A percentile compares a stretch with the other conserved stretches of the same genome.
Conservation (phyloP, 139 green algal genomes). For the Haematococcus lacustris region DNA sequence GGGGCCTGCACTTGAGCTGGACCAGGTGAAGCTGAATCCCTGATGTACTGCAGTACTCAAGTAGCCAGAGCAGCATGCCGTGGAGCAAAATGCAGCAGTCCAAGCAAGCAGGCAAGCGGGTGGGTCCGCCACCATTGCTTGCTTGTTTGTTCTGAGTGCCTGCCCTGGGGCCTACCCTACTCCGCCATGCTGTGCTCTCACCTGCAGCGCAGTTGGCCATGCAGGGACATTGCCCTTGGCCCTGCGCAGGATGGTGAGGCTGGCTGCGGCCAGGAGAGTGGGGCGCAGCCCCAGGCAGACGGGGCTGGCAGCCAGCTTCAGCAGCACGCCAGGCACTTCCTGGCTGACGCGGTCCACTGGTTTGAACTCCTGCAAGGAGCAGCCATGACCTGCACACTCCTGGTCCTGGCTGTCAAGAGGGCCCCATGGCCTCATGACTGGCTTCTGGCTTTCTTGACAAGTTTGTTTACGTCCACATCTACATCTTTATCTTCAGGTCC, state of each 20-base stretch:
- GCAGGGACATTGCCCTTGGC: slow-evolving; percentile 43
- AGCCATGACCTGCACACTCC: not conserved
- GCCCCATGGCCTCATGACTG: not conserved
- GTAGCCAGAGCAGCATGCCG: not conserved
- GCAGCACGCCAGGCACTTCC: slow-evolving; percentile 26
- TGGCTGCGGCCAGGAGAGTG: slow-evolving; percentile 25
- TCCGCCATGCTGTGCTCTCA: not conserved
- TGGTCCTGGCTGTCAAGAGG: not conserved
- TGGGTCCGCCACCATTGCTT: not conserved
- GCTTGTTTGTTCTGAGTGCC: too few species aligned
- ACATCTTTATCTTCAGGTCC: too few species aligned
- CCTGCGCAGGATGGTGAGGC: slow-evolving; percentile 24
- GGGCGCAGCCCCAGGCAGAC: slow-evolving; percentile 23
- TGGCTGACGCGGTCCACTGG: slow-evolving; percentile 13
- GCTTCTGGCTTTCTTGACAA: too few species aligned
- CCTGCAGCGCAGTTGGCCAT: slow-evolving; percentile 49
- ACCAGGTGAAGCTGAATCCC: not conserved
- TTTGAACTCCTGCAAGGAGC: slow-evolving; percentile 17
- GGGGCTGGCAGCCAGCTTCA: slow-evolving; percentile 18
- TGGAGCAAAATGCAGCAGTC: not conserved
- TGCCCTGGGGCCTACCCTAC: too few species aligned
- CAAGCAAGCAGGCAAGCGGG: not conserved
- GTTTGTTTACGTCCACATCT: too few species aligned
- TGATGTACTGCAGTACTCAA: not conserved
- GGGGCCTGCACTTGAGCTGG: not conserved